Evolutionary conservation across 805 yeast species (phyloP), one percentile per base, ranked within the genome.

Genomic region (Lipomyces oligophaga): DNA sequence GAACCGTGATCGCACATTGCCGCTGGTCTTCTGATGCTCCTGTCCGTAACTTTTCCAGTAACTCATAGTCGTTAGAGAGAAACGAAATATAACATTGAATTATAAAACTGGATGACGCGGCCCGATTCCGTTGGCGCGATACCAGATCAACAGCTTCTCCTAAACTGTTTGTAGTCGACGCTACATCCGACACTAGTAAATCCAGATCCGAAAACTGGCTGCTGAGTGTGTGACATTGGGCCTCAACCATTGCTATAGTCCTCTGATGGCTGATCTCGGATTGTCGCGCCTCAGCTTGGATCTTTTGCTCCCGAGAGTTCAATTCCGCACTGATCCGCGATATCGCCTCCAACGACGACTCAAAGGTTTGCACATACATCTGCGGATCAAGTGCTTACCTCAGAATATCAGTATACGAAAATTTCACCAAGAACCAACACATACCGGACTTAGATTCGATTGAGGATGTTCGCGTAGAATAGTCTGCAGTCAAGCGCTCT

Each of bases 351-450:
- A 88, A 69, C 2, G 93, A 85, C 1, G 89, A 79, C 62, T 90
- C 97, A 64, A 93, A 89, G 0, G 96, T 86, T 57, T 96, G 77
- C 38, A 90, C 90, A 62, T 85, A 93, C 1, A 97, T 97, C 60
- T 86, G 87, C 1, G 97, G 96, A 60, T 93, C 96, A 44, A 87
- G 66, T 10, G 68, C 65, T 54, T 24, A 5, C 3, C 37, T 16
- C 19, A 27, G 15, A 7, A 11, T 8, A 11, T 41, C 32, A 24
- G 19, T 16, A 18, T 26, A 11, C 22, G 18, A 19, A 32, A 24
- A 13, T 4, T 38, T 26, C 20, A n/a, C 28, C 24, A 8, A 18
- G 13, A 10, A 5, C 13, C 18, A 7, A 11, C 4, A 16, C 5
- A 20, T 10, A 2, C 27, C 13, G 34, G n/a, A n/a, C n/a, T n/a